A percentile compares a stretch with the other conserved stretches of the same genome.
Conservation (phyloP, 129 eudicot species). For the Mikania micrantha region DNA sequence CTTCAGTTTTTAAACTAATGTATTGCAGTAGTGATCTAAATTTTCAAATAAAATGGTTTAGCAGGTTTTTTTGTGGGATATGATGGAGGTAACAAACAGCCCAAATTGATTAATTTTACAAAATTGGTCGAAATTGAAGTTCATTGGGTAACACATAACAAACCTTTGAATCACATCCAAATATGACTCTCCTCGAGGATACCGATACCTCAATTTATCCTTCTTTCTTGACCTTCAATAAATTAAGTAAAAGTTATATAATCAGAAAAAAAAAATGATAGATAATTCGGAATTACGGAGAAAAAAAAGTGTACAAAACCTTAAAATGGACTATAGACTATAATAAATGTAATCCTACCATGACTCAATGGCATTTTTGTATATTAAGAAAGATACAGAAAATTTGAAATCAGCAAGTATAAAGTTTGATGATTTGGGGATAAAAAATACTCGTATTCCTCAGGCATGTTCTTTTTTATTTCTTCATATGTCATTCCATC, state of each 20-base stretch:
- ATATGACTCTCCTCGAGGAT: slow-evolving; percentile 99
- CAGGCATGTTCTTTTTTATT: slow-evolving; percentile 95
- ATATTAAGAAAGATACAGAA: not conserved
- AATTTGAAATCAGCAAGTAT: not conserved
- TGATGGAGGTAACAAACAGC: not conserved
- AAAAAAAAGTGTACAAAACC: not conserved
- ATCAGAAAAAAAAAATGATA: not conserved
- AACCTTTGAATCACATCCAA: slow-evolving; percentile 98
- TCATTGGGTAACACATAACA: slow-evolving; percentile 7
- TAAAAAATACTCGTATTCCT: slow-evolving; percentile 68
- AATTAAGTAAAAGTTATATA: not conserved
- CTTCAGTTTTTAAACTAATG: too few species aligned
- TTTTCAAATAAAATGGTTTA: not conserved
- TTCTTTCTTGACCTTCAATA: slow-evolving; percentile 74
- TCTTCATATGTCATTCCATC: slow-evolving; percentile 99
- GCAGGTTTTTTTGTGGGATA: not conserved
- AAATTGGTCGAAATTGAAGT: not conserved
- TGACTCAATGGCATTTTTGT: not conserved
- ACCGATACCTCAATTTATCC: slow-evolving; percentile 94
- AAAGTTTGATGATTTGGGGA: not conserved
- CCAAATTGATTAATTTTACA: not conserved
- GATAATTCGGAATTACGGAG: not conserved
- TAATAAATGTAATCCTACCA: not conserved
- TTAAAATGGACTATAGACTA: not conserved
- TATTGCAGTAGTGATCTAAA: not conserved